Evolutionary conservation across 495 filamentous ascomycete genomes (phyloP), one percentile per base, ranked within the genome.

Genomic region (Lindgomyces ingoldianus): DNA sequence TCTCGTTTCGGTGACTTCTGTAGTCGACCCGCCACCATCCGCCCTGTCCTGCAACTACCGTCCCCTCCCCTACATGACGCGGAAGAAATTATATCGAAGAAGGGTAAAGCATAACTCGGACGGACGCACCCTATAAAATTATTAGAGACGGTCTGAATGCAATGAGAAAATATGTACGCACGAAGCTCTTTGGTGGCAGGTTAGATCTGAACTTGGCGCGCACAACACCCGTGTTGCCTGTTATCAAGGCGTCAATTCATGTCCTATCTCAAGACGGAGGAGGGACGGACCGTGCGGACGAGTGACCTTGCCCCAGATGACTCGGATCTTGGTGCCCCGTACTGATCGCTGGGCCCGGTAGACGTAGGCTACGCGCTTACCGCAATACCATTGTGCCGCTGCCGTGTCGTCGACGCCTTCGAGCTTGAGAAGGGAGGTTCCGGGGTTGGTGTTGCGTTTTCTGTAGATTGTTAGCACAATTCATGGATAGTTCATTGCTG

Each of bases 301-400:
- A 74, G 92, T 96, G 74, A 98, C 86, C 84, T 96, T 98, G 80
- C 95, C 95, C 94, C 95, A 98, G 81, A 98, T 98, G 66, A 97
- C 93, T 75, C 93, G 83, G 79, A 98, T 92, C 86, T 98, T 96
- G 77, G 91, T 91, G 75, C 94, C 94, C 72, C 91, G 90, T 71
- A 93, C 82, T 83, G 96, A 91, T 80, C 85, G 88, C 81, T 89
- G 86, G 64, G 87, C 94, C 70, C 92, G 89, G 84, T 98, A 98
- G 78, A 98, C 92, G 78, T 91, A 98, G 72, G 93, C 93, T 75
- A 96, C 85, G 80, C 89, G 91, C 87, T 98, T 97, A 83, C 94
- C 93, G 55, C 8, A 49, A 36, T 72, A 70, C 67, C 86, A 91
- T 88, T 83, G 87, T 76, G 94, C 94, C 74, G 88, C 91, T 70